A percentile compares a stretch with the other conserved stretches of the same genome.
Conservation (phyloP, 345 rosid species). For the Ceriops zippeliana region DNA sequence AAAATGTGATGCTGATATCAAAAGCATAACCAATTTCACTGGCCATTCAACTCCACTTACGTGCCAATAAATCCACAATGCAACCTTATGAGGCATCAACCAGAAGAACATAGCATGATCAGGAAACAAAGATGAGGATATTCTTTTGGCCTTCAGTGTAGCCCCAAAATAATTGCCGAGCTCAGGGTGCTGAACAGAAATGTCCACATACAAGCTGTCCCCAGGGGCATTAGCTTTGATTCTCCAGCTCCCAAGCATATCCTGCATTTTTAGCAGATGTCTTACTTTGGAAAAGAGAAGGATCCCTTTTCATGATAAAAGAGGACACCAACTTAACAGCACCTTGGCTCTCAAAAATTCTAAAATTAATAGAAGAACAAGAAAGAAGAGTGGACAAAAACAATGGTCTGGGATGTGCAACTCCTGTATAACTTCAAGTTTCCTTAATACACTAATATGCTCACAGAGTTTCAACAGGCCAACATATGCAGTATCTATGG, state of each 20-base stretch:
- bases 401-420: background rate
- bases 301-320: background rate
- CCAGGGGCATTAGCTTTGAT: conserved; percentile 68
- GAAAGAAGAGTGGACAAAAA: background rate
- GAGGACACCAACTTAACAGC: background rate
- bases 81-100: conserved; percentile 98
- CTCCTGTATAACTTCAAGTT: background rate
- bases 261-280: conserved; percentile 39
- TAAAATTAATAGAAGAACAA: background rate
- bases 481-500: too few relatives aligned
- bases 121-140: conserved; percentile 23
- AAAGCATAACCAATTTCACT: background rate
- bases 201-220: conserved; percentile 52
- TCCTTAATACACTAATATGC: background rate
- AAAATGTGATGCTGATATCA: background rate
- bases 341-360: background rate
- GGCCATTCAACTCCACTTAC: conserved; percentile 43
- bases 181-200: conserved; percentile 71
- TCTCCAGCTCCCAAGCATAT: conserved; percentile 84
- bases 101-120: conserved; percentile 75
- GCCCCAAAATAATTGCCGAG: conserved; percentile 80
- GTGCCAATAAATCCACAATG: conserved; percentile 92
- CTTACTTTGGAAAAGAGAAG: background rate
- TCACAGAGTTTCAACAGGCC: background rate
- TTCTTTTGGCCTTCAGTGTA: conserved; percentile 54